phyloP scores from a whole-genome alignment of 441 rosid species.

The Gossypium aridum region DNA sequence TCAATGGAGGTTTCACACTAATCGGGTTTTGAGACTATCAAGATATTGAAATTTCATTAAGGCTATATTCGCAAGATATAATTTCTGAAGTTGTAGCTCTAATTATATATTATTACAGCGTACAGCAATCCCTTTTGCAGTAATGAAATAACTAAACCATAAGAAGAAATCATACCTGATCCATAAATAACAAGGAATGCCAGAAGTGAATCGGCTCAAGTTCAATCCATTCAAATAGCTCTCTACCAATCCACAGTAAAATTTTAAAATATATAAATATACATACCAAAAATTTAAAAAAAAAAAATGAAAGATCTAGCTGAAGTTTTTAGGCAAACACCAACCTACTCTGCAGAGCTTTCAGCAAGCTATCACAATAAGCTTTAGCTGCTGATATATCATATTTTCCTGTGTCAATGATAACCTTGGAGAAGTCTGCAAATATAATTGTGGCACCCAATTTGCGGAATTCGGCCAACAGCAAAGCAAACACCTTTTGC shows the following conservation, averaged over 20 bases:
- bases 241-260: constrained; percentile 41
- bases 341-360: constrained; percentile 72
- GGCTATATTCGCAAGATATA: background rate
- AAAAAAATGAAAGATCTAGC: background rate
- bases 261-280: constrained; percentile 1
- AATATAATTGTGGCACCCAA: constrained; percentile 87
- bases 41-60: background rate
- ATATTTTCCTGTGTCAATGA: constrained; percentile 83
- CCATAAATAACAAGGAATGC: constrained; percentile 96
- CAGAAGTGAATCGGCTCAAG: constrained; percentile 80
- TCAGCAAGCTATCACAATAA: constrained; percentile 84
- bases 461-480: constrained; percentile 88
- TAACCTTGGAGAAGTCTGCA: constrained; percentile 85
- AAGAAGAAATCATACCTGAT: constrained; percentile 55
- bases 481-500: constrained; percentile 95
- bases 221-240: constrained; percentile 83
- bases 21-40: background rate
- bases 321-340: constrained; percentile 23
- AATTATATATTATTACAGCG: background rate
- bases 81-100: background rate
- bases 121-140: background rate
- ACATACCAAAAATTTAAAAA: background rate
- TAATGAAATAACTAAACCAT: background rate
- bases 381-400: constrained; percentile 73
- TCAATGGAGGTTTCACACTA: background rate